Evolutionary conservation across 2,329 filamentous ascomycete genomes (phyloP).

Genomic region (Aspergillus sp.): DNA sequence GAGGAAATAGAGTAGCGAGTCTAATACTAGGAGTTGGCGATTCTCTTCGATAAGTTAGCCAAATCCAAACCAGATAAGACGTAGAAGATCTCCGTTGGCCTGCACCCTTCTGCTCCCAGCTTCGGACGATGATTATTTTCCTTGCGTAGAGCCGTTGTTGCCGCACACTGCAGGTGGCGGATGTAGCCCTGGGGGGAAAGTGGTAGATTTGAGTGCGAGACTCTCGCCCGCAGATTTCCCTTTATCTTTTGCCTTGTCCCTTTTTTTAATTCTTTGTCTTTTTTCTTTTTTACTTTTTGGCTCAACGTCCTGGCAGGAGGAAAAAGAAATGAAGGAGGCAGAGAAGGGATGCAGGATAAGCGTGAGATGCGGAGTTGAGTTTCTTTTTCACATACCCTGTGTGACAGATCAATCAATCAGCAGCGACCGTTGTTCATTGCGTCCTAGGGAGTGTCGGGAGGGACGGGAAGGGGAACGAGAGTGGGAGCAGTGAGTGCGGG

Average conservation of each 20-base stretch:
- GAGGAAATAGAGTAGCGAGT: not conserved
- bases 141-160: not conserved
- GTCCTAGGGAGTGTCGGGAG: conserved; percentile 7
- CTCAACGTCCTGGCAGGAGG: conserved; percentile 1
- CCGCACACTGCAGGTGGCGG: not conserved
- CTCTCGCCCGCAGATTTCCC: not conserved
- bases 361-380: conserved; percentile 9
- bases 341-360: conserved; percentile 10
- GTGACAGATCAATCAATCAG: conserved; percentile 19
- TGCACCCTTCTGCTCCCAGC: conserved; percentile 1
- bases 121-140: conserved; percentile 7
- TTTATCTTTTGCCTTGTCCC: not conserved
- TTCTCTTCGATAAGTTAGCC: conserved; percentile 4
- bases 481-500: not conserved
- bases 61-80: not conserved
- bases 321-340: conserved; percentile 8
- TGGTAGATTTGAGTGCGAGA: not conserved
- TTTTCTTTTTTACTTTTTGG: not conserved
- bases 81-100: conserved; percentile 7
- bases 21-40: conserved; percentile 1
- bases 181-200: not conserved
- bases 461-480: conserved; percentile 4
- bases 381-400: conserved; percentile 16
- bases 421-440: conserved; percentile 13
- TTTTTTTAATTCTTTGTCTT: not conserved